These are phyloP conservation scores for Extremus antarcticus DNA, from an alignment of 495 filamentous ascomycete species.

Conservation along the genomic window DNA sequence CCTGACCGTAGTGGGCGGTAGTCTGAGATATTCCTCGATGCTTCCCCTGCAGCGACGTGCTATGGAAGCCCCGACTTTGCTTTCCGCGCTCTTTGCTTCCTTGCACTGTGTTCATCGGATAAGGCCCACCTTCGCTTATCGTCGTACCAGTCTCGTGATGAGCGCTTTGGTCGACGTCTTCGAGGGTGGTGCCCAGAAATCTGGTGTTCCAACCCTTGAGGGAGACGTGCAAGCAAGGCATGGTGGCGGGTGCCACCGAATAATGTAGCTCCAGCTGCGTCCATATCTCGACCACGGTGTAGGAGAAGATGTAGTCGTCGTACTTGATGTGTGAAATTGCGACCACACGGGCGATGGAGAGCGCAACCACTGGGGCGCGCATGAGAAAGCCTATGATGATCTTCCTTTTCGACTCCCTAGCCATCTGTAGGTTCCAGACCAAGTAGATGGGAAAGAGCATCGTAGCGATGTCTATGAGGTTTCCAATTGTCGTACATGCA, in stretches of 20 bases:
- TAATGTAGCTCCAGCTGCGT: slow-evolving; percentile 10
- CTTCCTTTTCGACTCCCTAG: neutral
- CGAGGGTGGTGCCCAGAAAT: neutral
- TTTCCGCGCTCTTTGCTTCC: neutral
- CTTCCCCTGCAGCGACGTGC: neutral
- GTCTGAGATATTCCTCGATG: neutral
- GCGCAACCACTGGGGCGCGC: neutral
- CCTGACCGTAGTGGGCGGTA: neutral
- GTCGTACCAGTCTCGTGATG: slow-evolving; percentile 1
- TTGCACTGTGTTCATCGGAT: neutral
- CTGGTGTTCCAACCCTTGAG: slow-evolving; percentile 5
- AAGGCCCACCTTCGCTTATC: neutral
- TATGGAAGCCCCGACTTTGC: neutral
- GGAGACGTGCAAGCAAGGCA: slow-evolving; percentile 8
- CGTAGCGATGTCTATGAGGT: neutral
- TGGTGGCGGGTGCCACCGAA: slow-evolving; percentile 4
- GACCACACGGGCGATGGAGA: neutral
- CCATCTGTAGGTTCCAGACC: slow-evolving; percentile 5
- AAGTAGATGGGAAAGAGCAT: neutral
- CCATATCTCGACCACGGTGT: neutral
- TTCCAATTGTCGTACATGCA: neutral
- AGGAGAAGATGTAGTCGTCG: neutral
- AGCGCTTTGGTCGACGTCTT: slow-evolving; percentile 5
- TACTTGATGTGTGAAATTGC: neutral
- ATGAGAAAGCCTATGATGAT: neutral